phyloP scores from a whole-genome alignment of 768 basidiomycete species.

The Antrodiella citrinella region DNA sequence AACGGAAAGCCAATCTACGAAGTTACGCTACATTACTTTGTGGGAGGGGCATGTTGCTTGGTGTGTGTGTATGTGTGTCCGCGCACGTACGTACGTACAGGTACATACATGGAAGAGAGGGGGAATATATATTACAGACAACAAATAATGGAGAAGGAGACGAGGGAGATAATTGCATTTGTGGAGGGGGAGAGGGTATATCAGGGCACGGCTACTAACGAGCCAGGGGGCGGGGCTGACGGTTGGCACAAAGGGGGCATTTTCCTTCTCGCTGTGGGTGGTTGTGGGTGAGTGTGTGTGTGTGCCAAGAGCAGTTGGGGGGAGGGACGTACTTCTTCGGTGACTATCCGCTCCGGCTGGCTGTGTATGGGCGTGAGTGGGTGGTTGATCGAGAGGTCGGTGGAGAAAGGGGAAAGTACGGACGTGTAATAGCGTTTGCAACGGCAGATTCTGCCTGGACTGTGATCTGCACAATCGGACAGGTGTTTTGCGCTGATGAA shows the following conservation, averaged over 20 bases:
- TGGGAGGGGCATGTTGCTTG: too few species aligned
- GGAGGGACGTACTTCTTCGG: conserved; percentile 31
- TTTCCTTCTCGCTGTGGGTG: background rate
- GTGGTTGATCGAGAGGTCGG: background rate
- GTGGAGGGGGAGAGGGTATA: too few species aligned
- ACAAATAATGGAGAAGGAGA: background rate
- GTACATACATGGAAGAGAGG: too few species aligned
- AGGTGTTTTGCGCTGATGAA: conserved; percentile 43
- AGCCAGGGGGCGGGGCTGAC: too few species aligned
- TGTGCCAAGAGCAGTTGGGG: background rate
- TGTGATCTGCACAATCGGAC: conserved; percentile 28
- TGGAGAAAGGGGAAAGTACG: conserved; percentile 6
- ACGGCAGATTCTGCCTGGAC: conserved; percentile 18
- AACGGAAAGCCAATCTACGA: too few species aligned
- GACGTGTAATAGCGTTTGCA: conserved; percentile 53
- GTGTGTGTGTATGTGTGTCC: too few species aligned
- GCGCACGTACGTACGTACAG: too few species aligned
- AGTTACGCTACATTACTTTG: too few species aligned
- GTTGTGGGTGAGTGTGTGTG: background rate
- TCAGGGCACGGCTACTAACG: too few species aligned
- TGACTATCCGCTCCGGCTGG: conserved; percentile 47
- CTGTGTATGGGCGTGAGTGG: too few species aligned
- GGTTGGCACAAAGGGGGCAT: background rate
- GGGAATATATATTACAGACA: too few species aligned
- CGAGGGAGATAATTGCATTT: background rate